Evolutionary conservation across 2,329 filamentous ascomycete species (phyloP).

Genomic region (Cladosporium sp.): DNA sequence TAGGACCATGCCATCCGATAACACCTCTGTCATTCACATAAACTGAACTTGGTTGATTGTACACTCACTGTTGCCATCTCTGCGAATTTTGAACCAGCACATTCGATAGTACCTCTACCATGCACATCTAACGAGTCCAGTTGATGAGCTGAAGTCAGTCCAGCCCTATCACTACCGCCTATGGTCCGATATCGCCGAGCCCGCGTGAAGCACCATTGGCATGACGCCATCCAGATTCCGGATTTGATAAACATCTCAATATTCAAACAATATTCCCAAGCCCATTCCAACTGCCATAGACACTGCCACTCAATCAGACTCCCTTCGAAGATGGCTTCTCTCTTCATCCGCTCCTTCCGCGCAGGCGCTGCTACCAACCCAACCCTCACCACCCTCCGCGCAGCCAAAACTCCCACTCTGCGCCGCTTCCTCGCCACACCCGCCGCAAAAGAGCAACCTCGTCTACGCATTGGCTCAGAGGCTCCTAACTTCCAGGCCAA

Average conservation of each 20-base stretch:
- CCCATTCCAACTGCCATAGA: neutral
- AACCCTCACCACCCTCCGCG: slow-evolving; percentile 3
- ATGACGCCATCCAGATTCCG: slow-evolving; percentile 4
- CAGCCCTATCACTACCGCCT: too few relatives aligned
- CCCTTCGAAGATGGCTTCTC: neutral
- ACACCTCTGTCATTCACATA: too few relatives aligned
- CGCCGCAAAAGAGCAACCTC: slow-evolving; percentile 31
- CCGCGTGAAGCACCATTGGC: neutral
- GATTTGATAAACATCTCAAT: neutral
- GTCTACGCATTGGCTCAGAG: slow-evolving; percentile 44
- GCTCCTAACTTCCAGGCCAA: slow-evolving; percentile 83
- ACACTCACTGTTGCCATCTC: too few relatives aligned
- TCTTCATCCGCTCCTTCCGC: slow-evolving; percentile 7
- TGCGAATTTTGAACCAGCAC: too few relatives aligned
- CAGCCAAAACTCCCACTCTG: slow-evolving; percentile 1
- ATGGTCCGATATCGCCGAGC: neutral
- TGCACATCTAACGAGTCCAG: too few relatives aligned
- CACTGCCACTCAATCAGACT: neutral
- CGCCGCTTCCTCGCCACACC: slow-evolving; percentile 28
- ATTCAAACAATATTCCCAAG: neutral
- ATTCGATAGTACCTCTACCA: too few relatives aligned
- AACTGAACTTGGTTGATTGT: too few relatives aligned
- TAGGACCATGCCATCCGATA: too few relatives aligned
- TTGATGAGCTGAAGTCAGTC: too few relatives aligned
- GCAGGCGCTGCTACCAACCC: neutral